Conservation (phyloP, 495 filamentous ascomycete genomes). For the Mycothermus thermophilus region DNA sequence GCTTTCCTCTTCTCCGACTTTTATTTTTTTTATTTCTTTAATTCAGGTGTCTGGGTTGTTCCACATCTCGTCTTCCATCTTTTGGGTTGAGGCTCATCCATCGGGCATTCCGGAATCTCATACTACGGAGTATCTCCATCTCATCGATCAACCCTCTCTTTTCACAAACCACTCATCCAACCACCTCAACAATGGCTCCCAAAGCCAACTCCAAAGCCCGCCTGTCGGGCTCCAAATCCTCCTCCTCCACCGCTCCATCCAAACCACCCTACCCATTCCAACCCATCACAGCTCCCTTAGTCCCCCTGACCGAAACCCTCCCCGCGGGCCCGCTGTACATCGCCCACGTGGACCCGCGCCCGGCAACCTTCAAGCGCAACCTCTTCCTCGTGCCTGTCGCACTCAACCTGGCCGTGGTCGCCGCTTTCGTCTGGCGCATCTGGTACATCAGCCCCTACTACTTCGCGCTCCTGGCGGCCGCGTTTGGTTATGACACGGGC, state of each 20-base stretch:
- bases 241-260: constrained; percentile 25
- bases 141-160: background rate
- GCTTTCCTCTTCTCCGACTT: background rate
- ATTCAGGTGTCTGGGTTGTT: background rate
- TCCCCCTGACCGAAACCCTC: constrained; percentile 48
- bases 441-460: constrained; percentile 53
- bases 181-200: constrained; percentile 12
- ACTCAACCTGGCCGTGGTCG: constrained; percentile 50
- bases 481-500: constrained; percentile 47
- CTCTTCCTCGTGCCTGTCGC: constrained; percentile 60
- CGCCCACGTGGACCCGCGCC: constrained; percentile 57
- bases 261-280: constrained; percentile 46
- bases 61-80: background rate
- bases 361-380: constrained; percentile 50
- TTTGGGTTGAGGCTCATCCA: background rate
- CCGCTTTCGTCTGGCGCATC: constrained; percentile 46
- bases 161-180: background rate
- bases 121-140: background rate
- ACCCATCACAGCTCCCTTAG: constrained; percentile 40
- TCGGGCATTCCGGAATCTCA: background rate
- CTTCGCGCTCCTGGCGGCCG: constrained; percentile 41
- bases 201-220: constrained; percentile 10
- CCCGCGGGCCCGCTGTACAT: constrained; percentile 58
- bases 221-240: constrained; percentile 3
- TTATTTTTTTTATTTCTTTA: background rate